Evolutionary conservation across 2,329 filamentous ascomycete genomes (phyloP), one percentile per base, ranked within the genome.

Genomic region (Paecilomyces fulvus): DNA sequence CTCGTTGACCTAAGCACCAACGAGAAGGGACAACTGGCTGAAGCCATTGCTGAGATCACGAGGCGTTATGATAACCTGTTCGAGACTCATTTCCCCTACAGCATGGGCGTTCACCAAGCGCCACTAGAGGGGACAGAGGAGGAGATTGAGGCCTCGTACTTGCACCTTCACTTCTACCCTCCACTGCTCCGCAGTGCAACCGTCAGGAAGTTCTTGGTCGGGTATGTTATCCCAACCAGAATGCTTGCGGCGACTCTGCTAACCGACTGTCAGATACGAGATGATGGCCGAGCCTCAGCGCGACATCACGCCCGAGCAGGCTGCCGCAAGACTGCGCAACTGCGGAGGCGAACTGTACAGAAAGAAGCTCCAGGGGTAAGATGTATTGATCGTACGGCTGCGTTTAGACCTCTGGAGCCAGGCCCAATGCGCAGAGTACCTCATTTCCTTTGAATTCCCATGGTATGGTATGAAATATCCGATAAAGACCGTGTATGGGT

Each of bases 111-210:
- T 56, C 94, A 99, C 71, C 94, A 99, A 77, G 92, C 94, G 17
- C 94, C 94, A 2, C 80, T 99, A 6, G 83, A 88, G 25, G 91
- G 90, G 21, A 87, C 83, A 0, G 80, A 84, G 1, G 90, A 95
- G 59, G 92, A 97, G 72, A 83, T 92, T 55, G 88, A 96, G 65
- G 85, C 85, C 59, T 90, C 89, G 63, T 92, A 95, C 74, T 85
- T 99, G 69, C 94, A 99, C 73, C 87, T 99, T 78, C 94, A 99
- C 76, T 99, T 99, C 74, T 97, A 96, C 72, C 94, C 94, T 48
- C 94, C 94, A 11, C 79, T 99, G 51, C 79, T 99, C 61, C 85
- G 94, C 56, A 96, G 91, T 51, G 92, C 94, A 2, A 96, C 91
- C 0, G 92, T 99, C 51, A 86, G 89, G 64, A 99, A 99, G 77